A percentile compares a stretch with the other conserved stretches of the same genome.
phyloP scores from a whole-genome alignment of 495 filamentous ascomycete genomes.

The Lineolata rhizophorae region DNA sequence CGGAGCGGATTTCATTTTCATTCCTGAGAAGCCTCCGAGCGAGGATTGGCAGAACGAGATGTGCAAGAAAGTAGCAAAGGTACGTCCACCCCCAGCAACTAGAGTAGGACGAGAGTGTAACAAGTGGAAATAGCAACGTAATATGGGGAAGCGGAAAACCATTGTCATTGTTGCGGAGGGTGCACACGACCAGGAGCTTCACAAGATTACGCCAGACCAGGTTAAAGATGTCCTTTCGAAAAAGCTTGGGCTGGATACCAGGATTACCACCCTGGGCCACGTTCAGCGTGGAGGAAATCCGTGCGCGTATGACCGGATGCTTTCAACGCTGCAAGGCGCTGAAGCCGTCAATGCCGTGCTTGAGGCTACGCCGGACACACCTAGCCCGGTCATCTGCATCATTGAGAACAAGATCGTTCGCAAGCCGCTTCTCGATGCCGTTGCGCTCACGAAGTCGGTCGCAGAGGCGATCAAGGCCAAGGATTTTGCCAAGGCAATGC shows the following conservation, averaged over 20 bases:
- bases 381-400: constrained; percentile 86
- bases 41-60: constrained; percentile 82
- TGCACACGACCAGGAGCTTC: constrained; percentile 66
- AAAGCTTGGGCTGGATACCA: constrained; percentile 63
- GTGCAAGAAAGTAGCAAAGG: constrained; percentile 59
- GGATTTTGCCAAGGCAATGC: constrained; percentile 72
- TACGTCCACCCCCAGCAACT: constrained; percentile 16
- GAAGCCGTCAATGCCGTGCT: constrained; percentile 95
- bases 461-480: constrained; percentile 56
- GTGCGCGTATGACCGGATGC: constrained; percentile 83
- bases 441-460: constrained; percentile 63
- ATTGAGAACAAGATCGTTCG: constrained; percentile 95
- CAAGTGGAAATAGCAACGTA: constrained; percentile 45
- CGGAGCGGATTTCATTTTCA: constrained; percentile 90
- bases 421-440: constrained; percentile 72
- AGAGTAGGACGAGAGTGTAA: constrained; percentile 10
- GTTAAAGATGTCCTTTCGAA: constrained; percentile 78
- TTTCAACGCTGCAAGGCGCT: constrained; percentile 83
- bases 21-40: constrained; percentile 81
- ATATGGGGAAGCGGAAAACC: constrained; percentile 82
- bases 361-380: constrained; percentile 67
- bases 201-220: constrained; percentile 55
- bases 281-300: constrained; percentile 86
- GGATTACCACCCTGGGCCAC: constrained; percentile 88
- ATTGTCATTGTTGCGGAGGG: constrained; percentile 97